Conservation (phyloP, 352 stramenopile species). For the Phytophthora ramorum region DNA sequence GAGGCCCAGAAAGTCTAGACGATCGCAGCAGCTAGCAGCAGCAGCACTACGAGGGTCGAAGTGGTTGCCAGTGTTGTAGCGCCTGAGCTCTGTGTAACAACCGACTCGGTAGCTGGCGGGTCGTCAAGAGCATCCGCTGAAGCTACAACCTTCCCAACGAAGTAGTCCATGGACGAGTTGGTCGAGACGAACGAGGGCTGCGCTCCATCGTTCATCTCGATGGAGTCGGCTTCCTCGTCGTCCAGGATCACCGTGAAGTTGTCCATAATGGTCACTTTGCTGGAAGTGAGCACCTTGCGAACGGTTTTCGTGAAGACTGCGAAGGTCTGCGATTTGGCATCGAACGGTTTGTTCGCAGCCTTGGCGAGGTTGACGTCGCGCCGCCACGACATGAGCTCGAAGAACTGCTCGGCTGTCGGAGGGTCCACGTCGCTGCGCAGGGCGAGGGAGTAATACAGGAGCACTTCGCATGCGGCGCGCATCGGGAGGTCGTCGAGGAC, state of each 20-base stretch:
- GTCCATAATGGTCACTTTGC: constrained; percentile 50
- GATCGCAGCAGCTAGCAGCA: constrained; percentile 11
- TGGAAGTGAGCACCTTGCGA: constrained; percentile 36
- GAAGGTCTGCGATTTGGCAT: constrained; percentile 56
- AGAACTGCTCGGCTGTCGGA: constrained; percentile 47
- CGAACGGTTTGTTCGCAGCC: constrained; percentile 51
- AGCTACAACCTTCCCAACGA: constrained; percentile 37
- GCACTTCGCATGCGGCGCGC: constrained; percentile 62
- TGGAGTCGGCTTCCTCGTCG: constrained; percentile 27
- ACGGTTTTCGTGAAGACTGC: constrained; percentile 57
- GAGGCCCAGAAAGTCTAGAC: constrained; percentile 12
- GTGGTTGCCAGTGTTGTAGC: background rate
- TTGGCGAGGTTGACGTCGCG: constrained; percentile 59
- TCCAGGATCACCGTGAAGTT: constrained; percentile 50
- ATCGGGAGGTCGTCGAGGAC: constrained; percentile 57
- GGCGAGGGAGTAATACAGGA: constrained; percentile 68
- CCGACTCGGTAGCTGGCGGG: constrained; percentile 13
- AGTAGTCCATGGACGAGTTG: constrained; percentile 36
- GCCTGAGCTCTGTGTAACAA: constrained; percentile 22
- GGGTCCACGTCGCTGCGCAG: constrained; percentile 34
- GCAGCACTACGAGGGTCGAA: constrained; percentile 13
- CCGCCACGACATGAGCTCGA: constrained; percentile 64
- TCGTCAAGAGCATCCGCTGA: constrained; percentile 28
- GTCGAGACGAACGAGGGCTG: constrained; percentile 45
- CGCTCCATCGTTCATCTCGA: constrained; percentile 38